Base-by-base conservation (phyloP, 176 grass and related monocot genomes). In the Stipa capillata region DNA sequence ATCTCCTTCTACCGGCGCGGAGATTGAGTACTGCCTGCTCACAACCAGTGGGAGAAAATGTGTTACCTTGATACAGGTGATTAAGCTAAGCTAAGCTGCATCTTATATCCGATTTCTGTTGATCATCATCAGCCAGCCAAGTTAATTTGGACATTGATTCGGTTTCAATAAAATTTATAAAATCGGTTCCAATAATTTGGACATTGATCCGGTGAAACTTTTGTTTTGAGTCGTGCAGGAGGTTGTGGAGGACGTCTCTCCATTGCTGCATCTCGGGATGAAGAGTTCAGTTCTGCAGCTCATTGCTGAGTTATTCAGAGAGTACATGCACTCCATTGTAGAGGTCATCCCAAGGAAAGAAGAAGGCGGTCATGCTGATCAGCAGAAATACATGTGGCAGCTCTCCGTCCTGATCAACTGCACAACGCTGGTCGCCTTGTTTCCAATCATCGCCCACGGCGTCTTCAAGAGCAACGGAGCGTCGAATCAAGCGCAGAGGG, bases 41-140 rank as follows among this genome's bases (percentile, higher is more conserved):
- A 89, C 86, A 8, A 76, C 41, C 71, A 86, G 87, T 16, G 90
- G 86, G 39, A 89, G 87, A 61, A 89, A 89, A 34, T 55, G 86
- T 13, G 40, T 67, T 18, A 89, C 79, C 5, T 76, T 92, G 36
- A 23, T 91, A 23, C 82, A 73, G 74, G 83, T 76, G n/a, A n/a
- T n/a, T n/a, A n/a, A n/a, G n/a, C n/a, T n/a, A n/a, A n/a, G n/a
- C n/a, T n/a, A n/a, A n/a, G n/a, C n/a, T n/a, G n/a, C n/a, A n/a
- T n/a, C n/a, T n/a, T n/a, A n/a, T n/a, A n/a, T n/a, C n/a, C n/a
- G n/a, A n/a, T n/a, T n/a, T n/a, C n/a, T n/a, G n/a, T n/a, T n/a
- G n/a, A n/a, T n/a, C n/a, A n/a, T n/a, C n/a, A n/a, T n/a, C n/a
- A n/a, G n/a, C n/a, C n/a, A n/a, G n/a, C n/a, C n/a, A n/a, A n/a